Conservation (phyloP, 1,139 yeast species). For the Lodderomyces parapsilosis region DNA sequence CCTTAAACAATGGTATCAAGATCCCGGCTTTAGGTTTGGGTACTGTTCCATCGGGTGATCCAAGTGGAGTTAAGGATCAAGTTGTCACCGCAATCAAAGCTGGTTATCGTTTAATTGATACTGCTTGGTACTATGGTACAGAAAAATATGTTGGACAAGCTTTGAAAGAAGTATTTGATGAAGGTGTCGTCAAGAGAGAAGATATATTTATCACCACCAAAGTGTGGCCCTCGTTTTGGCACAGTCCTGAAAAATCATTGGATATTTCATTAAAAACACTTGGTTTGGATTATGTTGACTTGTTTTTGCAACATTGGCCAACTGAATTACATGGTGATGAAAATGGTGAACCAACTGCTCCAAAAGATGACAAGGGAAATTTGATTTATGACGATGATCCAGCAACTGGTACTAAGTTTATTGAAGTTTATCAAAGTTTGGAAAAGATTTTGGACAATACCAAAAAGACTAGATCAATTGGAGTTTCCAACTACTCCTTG, state of each 20-base stretch:
- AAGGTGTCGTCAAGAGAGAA: constrained; percentile 51
- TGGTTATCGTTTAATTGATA: constrained; percentile 42
- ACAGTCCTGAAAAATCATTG: constrained; percentile 37
- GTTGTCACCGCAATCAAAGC: constrained; percentile 41
- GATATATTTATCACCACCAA: constrained; percentile 61
- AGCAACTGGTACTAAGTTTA: constrained; percentile 34
- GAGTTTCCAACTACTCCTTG: constrained; percentile 34
- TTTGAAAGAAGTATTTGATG: constrained; percentile 44
- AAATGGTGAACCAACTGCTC: constrained; percentile 36
- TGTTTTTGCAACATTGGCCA: constrained; percentile 66
- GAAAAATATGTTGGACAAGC: constrained; percentile 53
- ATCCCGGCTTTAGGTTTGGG: constrained; percentile 44
- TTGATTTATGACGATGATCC: constrained; percentile 43
- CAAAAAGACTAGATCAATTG: constrained; percentile 29
- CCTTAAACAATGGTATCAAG: constrained; percentile 30
- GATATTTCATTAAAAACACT: constrained; percentile 35
- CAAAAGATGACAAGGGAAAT: constrained; percentile 40
- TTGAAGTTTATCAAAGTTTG: constrained; percentile 47
- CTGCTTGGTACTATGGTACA: constrained; percentile 50
- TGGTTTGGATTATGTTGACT: constrained; percentile 58
- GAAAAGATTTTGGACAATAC: constrained; percentile 40
- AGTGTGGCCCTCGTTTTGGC: constrained; percentile 51
- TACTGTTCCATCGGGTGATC: constrained; percentile 35
- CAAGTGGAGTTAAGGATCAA: constrained; percentile 33
- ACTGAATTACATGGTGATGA: constrained; percentile 36